These are phyloP conservation scores for Saccharomycopsis crataegensis DNA, from an alignment of 1,139 yeast genomes.

Conservation along the genomic window DNA sequence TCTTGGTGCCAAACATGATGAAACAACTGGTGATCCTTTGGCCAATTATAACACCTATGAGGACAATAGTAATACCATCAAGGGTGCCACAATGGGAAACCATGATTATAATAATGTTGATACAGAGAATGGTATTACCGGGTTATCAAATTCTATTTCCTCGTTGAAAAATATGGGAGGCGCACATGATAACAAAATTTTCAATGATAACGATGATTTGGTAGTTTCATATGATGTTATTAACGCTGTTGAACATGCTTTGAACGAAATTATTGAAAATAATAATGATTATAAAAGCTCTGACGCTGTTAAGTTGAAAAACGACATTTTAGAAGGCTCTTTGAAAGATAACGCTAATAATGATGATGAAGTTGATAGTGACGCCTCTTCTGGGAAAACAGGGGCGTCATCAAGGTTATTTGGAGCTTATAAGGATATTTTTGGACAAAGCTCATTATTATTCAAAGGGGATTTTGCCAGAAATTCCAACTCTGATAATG, in stretches of 20 bases:
- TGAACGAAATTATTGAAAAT: constrained; percentile 47
- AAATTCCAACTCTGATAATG: constrained; percentile 18
- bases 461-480: constrained; percentile 8
- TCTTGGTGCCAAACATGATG: constrained; percentile 4
- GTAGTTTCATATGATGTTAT: constrained; percentile 33
- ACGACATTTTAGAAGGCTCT: constrained; percentile 7
- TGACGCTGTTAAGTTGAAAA: constrained; percentile 22
- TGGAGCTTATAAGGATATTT: constrained; percentile 9
- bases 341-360: background rate
- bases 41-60: constrained; percentile 24
- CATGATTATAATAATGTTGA: background rate
- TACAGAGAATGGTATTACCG: background rate
- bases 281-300: constrained; percentile 22
- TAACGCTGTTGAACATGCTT: constrained; percentile 64
- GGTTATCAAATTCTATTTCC: constrained; percentile 4
- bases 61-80: background rate
- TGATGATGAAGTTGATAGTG: background rate
- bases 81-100: background rate
- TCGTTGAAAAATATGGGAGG: background rate
- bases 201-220: constrained; percentile 10
- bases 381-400: background rate
- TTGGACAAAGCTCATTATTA: constrained; percentile 8
- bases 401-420: constrained; percentile 1
- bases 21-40: constrained; percentile 25
- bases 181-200: background rate